Evolutionary conservation across 2,329 filamentous ascomycete species (phyloP).

Genomic region (Cercospora citrullina): DNA sequence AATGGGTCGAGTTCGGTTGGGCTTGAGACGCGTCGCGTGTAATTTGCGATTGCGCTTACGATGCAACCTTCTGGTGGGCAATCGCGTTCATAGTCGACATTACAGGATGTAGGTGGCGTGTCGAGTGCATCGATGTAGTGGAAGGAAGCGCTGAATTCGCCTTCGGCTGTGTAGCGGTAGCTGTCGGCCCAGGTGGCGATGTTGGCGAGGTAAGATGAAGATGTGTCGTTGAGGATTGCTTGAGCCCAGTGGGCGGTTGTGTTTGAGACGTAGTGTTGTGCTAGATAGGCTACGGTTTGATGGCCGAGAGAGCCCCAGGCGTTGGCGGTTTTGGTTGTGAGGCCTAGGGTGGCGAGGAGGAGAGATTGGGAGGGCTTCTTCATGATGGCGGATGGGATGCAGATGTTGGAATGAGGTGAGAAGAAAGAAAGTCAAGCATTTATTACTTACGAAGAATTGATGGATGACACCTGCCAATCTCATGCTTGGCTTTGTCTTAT

Average conservation of each 20-base stretch:
- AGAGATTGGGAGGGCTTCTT: neutral
- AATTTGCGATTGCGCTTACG: constrained; percentile 56
- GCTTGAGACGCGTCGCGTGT: constrained; percentile 45
- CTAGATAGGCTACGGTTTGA: constrained; percentile 56
- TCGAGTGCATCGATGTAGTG: constrained; percentile 57
- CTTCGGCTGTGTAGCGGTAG: constrained; percentile 52
- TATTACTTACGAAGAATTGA: constrained; percentile 6
- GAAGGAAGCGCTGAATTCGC: constrained; percentile 49
- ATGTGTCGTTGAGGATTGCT: constrained; percentile 46
- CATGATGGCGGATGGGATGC: neutral
- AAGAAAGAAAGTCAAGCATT: constrained; percentile 5
- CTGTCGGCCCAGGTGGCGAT: constrained; percentile 57
- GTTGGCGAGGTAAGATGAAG: constrained; percentile 51
- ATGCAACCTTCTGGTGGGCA: constrained; percentile 54
- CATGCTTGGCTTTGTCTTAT: constrained; percentile 16
- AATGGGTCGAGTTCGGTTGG: constrained; percentile 32
- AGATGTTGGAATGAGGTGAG: neutral
- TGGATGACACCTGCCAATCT: constrained; percentile 17
- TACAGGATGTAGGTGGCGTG: constrained; percentile 49
- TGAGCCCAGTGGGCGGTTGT: constrained; percentile 49
- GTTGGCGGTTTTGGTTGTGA: neutral
- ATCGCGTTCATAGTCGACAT: constrained; percentile 53
- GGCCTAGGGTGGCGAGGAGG: neutral
- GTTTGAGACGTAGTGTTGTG: constrained; percentile 50
- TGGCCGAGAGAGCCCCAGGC: constrained; percentile 58